Evolutionary conservation across 257 asterid species (phyloP).

Genomic region (Solanum neorickii): DNA sequence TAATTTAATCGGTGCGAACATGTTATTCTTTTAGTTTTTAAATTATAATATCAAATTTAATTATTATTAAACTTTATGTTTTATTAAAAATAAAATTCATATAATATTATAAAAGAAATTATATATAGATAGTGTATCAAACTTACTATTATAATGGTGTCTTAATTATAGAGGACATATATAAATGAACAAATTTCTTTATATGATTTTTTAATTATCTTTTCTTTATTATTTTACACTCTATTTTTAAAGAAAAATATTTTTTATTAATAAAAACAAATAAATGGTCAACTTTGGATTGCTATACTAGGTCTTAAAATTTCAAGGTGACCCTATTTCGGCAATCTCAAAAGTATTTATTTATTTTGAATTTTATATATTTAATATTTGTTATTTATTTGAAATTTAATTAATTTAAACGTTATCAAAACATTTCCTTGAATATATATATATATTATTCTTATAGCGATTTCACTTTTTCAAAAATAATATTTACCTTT

Average conservation of each 20-base stretch:
- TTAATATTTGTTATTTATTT: fast-evolving
- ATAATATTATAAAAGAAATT: neutral
- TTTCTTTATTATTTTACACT: neutral
- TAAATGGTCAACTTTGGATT: neutral
- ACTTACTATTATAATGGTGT: neutral
- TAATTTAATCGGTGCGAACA: neutral
- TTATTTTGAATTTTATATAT: too few species aligned
- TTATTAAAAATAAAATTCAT: neutral
- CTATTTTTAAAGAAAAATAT: fast-evolving
- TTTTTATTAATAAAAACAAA: neutral
- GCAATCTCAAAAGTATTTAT: neutral
- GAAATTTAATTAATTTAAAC: fast-evolving
- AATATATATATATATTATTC: too few species aligned
- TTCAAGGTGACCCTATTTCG: neutral
- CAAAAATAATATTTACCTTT: too few species aligned
- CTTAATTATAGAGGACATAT: neutral
- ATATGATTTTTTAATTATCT: neutral
- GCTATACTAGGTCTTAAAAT: neutral
- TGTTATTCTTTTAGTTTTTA: neutral
- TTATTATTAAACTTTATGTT: neutral
- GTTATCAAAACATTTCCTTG: fast-evolving
- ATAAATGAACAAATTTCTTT: neutral
- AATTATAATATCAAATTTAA: neutral
- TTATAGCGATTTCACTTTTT: too few species aligned
- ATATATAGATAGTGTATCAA: neutral